Percentiles rank a stretch among this genome's conserved stretches.
phyloP scores from a whole-genome alignment of 2,329 filamentous ascomycete genomes.

The Cytospora piceicola region DNA sequence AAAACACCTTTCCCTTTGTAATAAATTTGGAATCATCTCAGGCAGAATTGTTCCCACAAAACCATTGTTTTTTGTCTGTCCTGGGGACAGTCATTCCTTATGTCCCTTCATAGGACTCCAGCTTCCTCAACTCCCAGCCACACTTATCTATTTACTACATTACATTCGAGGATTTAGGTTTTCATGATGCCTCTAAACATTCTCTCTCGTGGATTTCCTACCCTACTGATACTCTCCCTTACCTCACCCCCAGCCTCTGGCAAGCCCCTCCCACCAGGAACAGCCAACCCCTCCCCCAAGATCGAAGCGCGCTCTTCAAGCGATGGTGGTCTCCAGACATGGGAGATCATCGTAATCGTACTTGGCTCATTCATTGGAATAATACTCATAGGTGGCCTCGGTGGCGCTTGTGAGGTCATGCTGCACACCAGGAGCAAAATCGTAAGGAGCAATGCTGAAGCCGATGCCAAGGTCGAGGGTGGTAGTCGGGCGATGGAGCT shows the following conservation, averaged over 20 bases:
- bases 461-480: constrained; percentile 12
- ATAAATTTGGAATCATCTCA: neutral
- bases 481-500: neutral
- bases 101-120: neutral
- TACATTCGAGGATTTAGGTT: neutral
- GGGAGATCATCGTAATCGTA: constrained; percentile 15
- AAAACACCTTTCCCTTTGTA: neutral
- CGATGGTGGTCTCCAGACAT: neutral
- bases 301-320: neutral
- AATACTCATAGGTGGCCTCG: constrained; percentile 21
- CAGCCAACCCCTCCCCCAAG: neutral
- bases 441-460: constrained; percentile 20
- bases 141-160: neutral
- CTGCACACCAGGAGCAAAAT: constrained; percentile 19
- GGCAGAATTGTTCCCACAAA: neutral
- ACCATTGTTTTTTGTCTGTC: neutral
- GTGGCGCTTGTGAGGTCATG: constrained; percentile 23
- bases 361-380: constrained; percentile 13
- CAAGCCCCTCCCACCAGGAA: neutral
- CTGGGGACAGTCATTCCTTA: neutral
- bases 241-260: neutral
- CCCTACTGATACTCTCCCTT: neutral
- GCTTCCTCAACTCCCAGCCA: neutral
- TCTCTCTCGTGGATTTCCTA: neutral
- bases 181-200: neutral